Evolutionary conservation across 345 rosid genomes (phyloP).

Genomic region (Salix brachista): DNA sequence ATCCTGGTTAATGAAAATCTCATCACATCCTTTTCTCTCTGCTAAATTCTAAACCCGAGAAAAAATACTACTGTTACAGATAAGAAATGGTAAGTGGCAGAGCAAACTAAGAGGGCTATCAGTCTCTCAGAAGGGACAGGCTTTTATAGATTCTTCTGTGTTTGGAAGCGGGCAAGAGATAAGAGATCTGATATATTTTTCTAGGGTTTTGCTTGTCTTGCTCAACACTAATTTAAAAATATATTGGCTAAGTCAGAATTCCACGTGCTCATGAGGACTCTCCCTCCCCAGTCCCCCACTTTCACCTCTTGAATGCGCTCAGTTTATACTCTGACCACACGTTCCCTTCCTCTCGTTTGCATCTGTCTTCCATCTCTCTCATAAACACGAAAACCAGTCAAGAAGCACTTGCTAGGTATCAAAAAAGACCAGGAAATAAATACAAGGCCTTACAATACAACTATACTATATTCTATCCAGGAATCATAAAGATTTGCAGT

Average conservation of each 20-base stretch:
- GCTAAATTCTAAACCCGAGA: not conserved
- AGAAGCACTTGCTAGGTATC: not conserved
- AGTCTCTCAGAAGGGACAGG: not conserved
- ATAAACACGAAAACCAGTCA: slow-evolving; percentile 3
- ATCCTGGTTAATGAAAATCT: not conserved
- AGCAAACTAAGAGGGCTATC: not conserved
- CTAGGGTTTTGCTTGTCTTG: slow-evolving; percentile 22
- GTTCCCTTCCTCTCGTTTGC: slow-evolving; percentile 23
- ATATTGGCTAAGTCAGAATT: slow-evolving; percentile 29
- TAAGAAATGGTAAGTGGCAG: not conserved
- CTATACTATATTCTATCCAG: not conserved
- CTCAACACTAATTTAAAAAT: not conserved
- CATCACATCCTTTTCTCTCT: not conserved
- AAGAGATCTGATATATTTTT: not conserved
- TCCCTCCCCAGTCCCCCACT: slow-evolving; percentile 15
- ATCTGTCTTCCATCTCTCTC: slow-evolving; percentile 23
- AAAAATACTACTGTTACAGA: not conserved
- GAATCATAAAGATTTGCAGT: slow-evolving; percentile 5
- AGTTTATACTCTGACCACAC: slow-evolving; percentile 30
- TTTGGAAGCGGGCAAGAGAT: not conserved
- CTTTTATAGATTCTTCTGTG: slow-evolving; percentile 14
- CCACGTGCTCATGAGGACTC: slow-evolving; percentile 33
- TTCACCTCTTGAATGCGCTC: slow-evolving; percentile 4
- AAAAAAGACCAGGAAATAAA: slow-evolving; percentile 15
- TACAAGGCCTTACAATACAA: not conserved